Evolutionary conservation across 495 filamentous ascomycete genomes (phyloP).

Genomic region (Pseudevernia furfuracea): DNA sequence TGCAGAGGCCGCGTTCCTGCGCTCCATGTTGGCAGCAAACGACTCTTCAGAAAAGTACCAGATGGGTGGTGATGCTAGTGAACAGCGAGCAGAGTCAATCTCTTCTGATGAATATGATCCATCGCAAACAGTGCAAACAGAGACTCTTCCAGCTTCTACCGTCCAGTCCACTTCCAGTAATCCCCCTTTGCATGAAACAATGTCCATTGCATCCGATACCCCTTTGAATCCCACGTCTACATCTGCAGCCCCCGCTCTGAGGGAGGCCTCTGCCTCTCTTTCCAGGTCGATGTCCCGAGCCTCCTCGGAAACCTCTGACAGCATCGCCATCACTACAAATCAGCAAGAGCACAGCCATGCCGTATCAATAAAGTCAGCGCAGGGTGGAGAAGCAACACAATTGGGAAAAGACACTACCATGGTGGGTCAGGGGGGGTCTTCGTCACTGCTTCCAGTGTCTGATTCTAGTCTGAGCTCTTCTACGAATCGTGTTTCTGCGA

Average conservation of each 20-base stretch:
- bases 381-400: neutral
- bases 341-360: neutral
- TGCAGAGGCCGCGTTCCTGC: slow-evolving; percentile 53
- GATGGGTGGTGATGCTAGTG: slow-evolving; percentile 20
- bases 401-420: neutral
- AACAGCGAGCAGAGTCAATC: slow-evolving; percentile 41
- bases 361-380: neutral
- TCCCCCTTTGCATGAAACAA: slow-evolving; percentile 5
- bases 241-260: slow-evolving; percentile 35
- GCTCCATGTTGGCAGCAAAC: slow-evolving; percentile 32
- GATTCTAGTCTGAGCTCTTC: slow-evolving; percentile 48
- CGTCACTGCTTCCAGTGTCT: slow-evolving; percentile 16
- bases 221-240: slow-evolving; percentile 40
- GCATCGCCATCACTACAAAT: slow-evolving; percentile 15
- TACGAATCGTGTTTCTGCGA: slow-evolving; percentile 50
- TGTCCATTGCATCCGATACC: slow-evolving; percentile 29
- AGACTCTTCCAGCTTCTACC: slow-evolving; percentile 32
- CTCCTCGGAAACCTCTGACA: slow-evolving; percentile 26
- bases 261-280: slow-evolving; percentile 41
- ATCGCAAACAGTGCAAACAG: slow-evolving; percentile 40
- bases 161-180: slow-evolving; percentile 10
- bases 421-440: slow-evolving; percentile 1
- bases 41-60: slow-evolving; percentile 24
- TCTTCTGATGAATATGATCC: slow-evolving; percentile 52
- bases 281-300: slow-evolving; percentile 34